Evolutionary conservation across 176 grass and related monocot genomes (phyloP).

Genomic region (Oryza brachyantha): DNA sequence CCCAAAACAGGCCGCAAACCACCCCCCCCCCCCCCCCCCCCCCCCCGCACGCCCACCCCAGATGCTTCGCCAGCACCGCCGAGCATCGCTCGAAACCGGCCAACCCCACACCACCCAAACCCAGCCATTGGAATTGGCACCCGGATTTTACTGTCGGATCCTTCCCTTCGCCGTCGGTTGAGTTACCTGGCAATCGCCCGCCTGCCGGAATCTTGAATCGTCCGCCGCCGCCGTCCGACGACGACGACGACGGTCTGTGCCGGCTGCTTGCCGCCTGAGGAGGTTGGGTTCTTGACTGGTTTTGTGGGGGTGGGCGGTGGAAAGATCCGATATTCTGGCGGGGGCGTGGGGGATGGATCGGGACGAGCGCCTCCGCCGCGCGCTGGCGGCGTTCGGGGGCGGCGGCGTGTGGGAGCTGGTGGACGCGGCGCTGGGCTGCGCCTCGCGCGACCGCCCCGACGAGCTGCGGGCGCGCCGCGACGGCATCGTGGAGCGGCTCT

Average conservation of each 20-base stretch:
- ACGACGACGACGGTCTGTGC: background rate
- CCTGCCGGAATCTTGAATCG: background rate
- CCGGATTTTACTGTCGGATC: slow-evolving; percentile 6
- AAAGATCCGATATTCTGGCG: background rate
- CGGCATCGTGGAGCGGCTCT: slow-evolving; percentile 61
- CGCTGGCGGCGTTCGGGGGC: slow-evolving; percentile 35
- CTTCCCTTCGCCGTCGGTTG: background rate
- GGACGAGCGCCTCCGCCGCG: slow-evolving; percentile 47
- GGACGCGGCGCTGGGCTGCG: slow-evolving; percentile 50
- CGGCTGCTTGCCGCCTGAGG: no score
- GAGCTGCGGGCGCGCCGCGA: slow-evolving; percentile 64
- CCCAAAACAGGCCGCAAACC: background rate
- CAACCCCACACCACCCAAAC: slow-evolving; percentile 20
- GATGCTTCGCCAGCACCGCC: background rate
- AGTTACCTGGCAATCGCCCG: background rate
- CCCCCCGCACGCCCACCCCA: no score
- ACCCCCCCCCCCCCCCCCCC: no score
- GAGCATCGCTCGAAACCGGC: background rate
- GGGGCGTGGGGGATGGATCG: slow-evolving; percentile 42
- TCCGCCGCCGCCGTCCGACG: background rate
- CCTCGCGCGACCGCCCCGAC: slow-evolving; percentile 21
- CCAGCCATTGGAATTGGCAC: slow-evolving; percentile 7
- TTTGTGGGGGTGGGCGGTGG: background rate
- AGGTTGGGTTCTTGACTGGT: background rate
- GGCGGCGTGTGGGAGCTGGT: slow-evolving; percentile 59